phyloP scores from a whole-genome alignment of 2,329 filamentous ascomycete species.

The Ceratocystis lukuohia region DNA sequence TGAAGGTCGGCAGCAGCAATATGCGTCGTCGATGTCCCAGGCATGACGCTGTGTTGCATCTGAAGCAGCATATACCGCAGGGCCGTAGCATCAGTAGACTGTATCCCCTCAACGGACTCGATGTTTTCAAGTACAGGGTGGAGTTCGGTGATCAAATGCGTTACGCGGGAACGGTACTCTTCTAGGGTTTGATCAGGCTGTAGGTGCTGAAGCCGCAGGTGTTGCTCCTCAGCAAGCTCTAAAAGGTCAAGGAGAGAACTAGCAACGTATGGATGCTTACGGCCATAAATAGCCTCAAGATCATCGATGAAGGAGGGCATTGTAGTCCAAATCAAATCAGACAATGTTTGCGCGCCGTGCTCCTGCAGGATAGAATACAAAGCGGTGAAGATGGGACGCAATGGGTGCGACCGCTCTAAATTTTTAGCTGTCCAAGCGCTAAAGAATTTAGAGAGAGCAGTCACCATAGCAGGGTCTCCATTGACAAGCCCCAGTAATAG shows the following conservation, averaged over 20 bases:
- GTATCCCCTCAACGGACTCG: conserved; percentile 27
- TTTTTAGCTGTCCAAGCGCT: conserved; percentile 33
- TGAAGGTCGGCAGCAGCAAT: conserved; percentile 30
- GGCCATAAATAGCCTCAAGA: conserved; percentile 33
- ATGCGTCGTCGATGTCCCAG: conserved; percentile 28
- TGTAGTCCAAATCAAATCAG: conserved; percentile 32
- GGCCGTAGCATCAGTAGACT: conserved; percentile 28
- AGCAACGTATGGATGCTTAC: conserved; percentile 32
- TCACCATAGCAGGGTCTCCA: conserved; percentile 33
- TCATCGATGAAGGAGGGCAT: conserved; percentile 33
- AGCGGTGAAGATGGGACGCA: conserved; percentile 32
- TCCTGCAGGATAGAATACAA: conserved; percentile 35
- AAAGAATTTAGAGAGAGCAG: conserved; percentile 34
- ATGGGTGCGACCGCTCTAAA: conserved; percentile 31
- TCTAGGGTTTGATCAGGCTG: conserved; percentile 22
- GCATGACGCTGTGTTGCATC: conserved; percentile 28
- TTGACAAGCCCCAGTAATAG: conserved; percentile 33
- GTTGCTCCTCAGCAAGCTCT: conserved; percentile 12
- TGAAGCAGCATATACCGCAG: conserved; percentile 32
- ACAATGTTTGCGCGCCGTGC: conserved; percentile 32
- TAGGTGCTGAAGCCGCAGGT: not conserved
- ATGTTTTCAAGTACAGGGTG: conserved; percentile 27
- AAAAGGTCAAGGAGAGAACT: conserved; percentile 23
- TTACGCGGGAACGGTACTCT: conserved; percentile 31
- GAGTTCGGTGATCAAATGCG: conserved; percentile 30